Evolutionary conservation across 129 eudicot genomes (phyloP), one percentile per base, ranked within the genome.

Genomic region (Ambrosia artemisiifolia): DNA sequence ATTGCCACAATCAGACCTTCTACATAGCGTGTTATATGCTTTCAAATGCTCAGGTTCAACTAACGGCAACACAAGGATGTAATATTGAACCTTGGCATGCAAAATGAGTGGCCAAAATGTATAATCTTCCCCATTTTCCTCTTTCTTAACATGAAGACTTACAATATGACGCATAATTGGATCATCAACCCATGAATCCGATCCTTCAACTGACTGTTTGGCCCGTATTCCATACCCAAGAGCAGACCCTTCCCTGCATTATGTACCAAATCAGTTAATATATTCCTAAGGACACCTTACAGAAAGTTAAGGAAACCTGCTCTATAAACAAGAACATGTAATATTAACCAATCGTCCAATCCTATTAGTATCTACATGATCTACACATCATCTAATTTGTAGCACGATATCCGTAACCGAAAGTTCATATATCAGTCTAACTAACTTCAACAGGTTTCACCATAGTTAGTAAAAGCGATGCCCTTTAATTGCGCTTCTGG

Each of bases 181-280:
- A 80, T 91, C 99, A 88, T 91, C 99, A 63, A 88, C 90, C 99
- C 99, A 95, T 33, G 99, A 95, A 82, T 95, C 99, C 55, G 99
- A 95, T 72, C 96, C 99, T 83, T 90, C 79, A 55, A 84, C 79
- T 64, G 99, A 91, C 75, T 88, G 94, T 69, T 77, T 81, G 54
- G 78, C 79, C 71, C 97, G 94, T 75, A 95, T 76, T 57, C 99
- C 99, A 78, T 67, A 88, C 67, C 99, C 97, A 55, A 83, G 96
- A 67, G 79, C 84, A 84, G 99, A 91, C 57, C 99, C 99, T 80
- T 95, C 99, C 86, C 99, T 95, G 82, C 68, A 68, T 65, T 28
- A 62, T 64, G 30, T n/a, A 50, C 57, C n/a, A 65, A 78, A 55
- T 54, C 24, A 36, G 71, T 79, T 44, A 61, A 11, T n/a, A 7